Evolutionary conservation across 768 basidiomycete species (phyloP).

Genomic region (Leccinellum albellum): DNA sequence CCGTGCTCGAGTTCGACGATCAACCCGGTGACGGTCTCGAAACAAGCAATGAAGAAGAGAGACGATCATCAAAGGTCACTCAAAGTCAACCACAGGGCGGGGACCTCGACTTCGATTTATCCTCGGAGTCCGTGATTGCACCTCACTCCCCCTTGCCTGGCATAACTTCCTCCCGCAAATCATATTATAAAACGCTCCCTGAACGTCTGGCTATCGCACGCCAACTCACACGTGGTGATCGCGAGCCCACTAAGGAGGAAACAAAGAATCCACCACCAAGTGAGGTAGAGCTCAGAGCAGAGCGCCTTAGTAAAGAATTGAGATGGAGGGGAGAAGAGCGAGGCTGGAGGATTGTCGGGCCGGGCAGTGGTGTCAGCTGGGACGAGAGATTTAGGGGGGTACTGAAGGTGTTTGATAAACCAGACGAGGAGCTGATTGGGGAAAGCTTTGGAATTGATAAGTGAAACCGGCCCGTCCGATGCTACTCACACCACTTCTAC

Average conservation of each 20-base stretch:
- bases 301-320: constrained; percentile 85
- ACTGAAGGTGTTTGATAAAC: constrained; percentile 52
- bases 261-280: constrained; percentile 71
- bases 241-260: constrained; percentile 88
- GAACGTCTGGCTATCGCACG: constrained; percentile 68
- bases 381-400: constrained; percentile 64
- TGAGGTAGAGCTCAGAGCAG: constrained; percentile 84
- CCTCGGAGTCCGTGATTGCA: constrained; percentile 66
- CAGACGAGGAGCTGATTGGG: constrained; percentile 30
- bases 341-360: constrained; percentile 77
- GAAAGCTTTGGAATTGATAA: background rate
- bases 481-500: too few relatives aligned
- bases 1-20: constrained; percentile 17
- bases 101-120: constrained; percentile 76
- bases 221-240: constrained; percentile 64
- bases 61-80: background rate
- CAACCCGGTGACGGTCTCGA: constrained; percentile 9
- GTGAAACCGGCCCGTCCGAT: background rate
- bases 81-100: constrained; percentile 24
- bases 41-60: constrained; percentile 5
- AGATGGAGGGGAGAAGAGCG: constrained; percentile 77
- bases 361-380: constrained; percentile 65
- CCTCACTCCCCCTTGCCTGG: constrained; percentile 56
- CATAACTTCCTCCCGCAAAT: constrained; percentile 64
- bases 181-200: constrained; percentile 72